These are phyloP conservation scores for Schizonepeta tenuifolia DNA, from an alignment of 257 asterid species.

Conservation along the genomic window DNA sequence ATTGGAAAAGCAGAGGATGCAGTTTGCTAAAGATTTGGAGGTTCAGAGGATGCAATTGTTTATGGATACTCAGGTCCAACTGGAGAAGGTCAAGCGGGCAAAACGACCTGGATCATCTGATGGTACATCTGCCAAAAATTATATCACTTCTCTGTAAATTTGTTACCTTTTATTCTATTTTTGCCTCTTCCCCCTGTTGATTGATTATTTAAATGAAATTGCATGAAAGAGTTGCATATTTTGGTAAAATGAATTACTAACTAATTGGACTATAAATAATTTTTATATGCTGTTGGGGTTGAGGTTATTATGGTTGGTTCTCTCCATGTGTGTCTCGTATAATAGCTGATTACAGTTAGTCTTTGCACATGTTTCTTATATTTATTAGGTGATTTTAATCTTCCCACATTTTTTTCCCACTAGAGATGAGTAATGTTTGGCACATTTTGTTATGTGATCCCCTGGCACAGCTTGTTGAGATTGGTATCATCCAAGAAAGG, in stretches of 20 bases:
- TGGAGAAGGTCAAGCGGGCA: constrained; percentile 57
- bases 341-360: constrained; percentile 1
- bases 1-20: constrained; percentile 79
- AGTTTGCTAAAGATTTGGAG: constrained; percentile 72
- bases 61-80: constrained; percentile 70
- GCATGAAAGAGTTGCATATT: background rate
- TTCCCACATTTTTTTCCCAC: background rate
- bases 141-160: constrained; percentile 3
- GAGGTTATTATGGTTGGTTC: constrained; percentile 19
- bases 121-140: constrained; percentile 35
- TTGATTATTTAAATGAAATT: constrained; percentile 11
- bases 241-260: background rate
- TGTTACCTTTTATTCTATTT: background rate
- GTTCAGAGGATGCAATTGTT: constrained; percentile 78
- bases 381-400: background rate
- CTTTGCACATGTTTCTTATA: background rate
- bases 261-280: background rate
- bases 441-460: background rate
- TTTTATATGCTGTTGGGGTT: background rate
- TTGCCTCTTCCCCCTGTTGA: constrained; percentile 3
- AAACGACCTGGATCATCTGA: constrained; percentile 53
- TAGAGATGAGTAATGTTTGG: background rate
- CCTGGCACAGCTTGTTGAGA: background rate
- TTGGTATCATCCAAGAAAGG: background rate
- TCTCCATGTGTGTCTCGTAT: background rate